phyloP scores from a whole-genome alignment of 768 basidiomycete species.

The Candolleomyces efflorescens region DNA sequence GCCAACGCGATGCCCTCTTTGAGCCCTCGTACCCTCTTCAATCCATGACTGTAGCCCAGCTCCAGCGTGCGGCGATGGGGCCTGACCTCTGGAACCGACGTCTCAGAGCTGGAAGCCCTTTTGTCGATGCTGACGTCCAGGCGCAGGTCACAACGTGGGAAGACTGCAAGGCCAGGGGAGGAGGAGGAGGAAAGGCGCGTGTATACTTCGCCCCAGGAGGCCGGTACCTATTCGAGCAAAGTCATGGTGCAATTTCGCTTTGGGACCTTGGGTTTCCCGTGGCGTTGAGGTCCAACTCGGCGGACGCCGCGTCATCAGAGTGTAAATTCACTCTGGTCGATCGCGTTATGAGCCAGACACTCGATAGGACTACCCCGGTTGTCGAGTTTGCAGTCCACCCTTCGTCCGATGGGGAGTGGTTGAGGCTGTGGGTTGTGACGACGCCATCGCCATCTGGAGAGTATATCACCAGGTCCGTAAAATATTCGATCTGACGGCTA shows the following conservation, averaged over 20 bases:
- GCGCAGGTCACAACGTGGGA: neutral
- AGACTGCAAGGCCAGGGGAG: neutral
- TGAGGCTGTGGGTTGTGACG: neutral
- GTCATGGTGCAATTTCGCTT: neutral
- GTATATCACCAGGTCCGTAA: neutral
- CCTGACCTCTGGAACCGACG: neutral
- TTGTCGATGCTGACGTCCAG: neutral
- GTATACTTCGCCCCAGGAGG: constrained; percentile 1
- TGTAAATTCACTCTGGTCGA: too few relatives aligned
- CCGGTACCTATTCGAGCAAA: neutral
- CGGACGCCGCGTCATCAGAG: too few relatives aligned
- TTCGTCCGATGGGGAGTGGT: neutral
- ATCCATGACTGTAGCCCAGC: neutral
- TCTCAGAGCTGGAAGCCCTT: neutral
- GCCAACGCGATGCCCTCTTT: neutral
- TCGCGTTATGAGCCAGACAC: too few relatives aligned
- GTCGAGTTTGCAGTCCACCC: neutral
- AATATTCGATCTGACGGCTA: neutral
- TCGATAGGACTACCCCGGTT: too few relatives aligned
- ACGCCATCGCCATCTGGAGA: neutral
- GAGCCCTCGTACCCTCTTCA: neutral
- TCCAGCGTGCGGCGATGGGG: neutral
- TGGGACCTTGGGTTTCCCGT: neutral
- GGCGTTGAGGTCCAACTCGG: neutral
- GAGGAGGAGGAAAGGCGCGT: neutral